phyloP scores from a whole-genome alignment of 2,329 filamentous ascomycete genomes.

The Pseudogymnoascus sp. region DNA sequence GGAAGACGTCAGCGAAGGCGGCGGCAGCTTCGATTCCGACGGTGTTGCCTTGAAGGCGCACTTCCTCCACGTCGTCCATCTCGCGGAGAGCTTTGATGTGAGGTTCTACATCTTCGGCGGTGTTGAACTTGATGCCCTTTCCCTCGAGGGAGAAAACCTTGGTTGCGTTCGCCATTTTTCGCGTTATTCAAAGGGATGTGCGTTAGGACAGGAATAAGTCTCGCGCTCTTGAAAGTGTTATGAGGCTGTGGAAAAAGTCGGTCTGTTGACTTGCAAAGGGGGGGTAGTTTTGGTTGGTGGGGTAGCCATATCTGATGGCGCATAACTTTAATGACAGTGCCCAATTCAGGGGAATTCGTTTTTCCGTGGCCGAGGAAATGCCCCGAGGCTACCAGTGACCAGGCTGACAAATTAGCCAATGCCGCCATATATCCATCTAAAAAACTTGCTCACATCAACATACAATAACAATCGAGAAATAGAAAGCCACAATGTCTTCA shows the following conservation, averaged over 20 bases:
- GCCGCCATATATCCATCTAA: constrained; percentile 5
- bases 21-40: constrained; percentile 83
- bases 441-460: constrained; percentile 7
- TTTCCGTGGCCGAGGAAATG: neutral
- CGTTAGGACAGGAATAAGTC: neutral
- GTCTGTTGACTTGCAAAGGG: constrained; percentile 8
- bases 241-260: neutral
- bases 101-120: constrained; percentile 75
- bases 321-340: constrained; percentile 2
- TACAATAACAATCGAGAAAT: neutral
- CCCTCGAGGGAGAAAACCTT: constrained; percentile 87
- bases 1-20: constrained; percentile 73
- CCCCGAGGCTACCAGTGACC: constrained; percentile 6
- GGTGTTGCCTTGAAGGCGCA: constrained; percentile 84
- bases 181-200: neutral
- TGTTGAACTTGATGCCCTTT: constrained; percentile 87
- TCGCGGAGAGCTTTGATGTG: constrained; percentile 70
- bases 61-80: constrained; percentile 71
- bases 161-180: constrained; percentile 42
- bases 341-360: neutral
- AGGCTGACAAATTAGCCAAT: constrained; percentile 4
- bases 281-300: constrained; percentile 9
- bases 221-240: neutral
- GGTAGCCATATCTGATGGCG: neutral
- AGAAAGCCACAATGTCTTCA: constrained; percentile 23